Evolutionary conservation across 306 rosid species (phyloP), one percentile per base, ranked within the genome.

Genomic region (Ammopiptanthus mongolicus): DNA sequence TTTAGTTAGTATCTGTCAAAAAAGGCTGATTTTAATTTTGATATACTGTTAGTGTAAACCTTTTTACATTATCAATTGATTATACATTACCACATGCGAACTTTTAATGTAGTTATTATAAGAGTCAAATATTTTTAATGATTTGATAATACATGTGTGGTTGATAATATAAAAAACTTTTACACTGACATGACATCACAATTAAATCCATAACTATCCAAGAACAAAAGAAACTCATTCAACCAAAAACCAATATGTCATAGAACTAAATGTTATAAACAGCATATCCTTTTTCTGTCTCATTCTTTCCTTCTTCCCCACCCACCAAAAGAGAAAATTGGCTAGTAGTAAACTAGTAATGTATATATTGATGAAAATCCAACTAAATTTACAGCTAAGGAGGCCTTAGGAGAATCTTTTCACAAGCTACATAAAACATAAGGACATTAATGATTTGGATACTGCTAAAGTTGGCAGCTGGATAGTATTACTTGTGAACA

Each of bases 1-100:
- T 3, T 37, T 31, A 80, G 75, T 87, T 76, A 89, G 90, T 72
- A 17, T 46, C 39, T 36, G 5, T 48, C 18, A 21, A 19, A 41
- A 57, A 41, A 42, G 58, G 3, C 28, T 1, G 28, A 25, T 2
- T 25, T 25, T 25, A 23, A 23, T 2, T 23, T 23, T 23, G 25
- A 23, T 23, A 23, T 2, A 23, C 1, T 2, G 25, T 23, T 23
- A 23, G 25, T 2, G 25, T 23, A 23, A 23, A 23, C 1, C 2
- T 23, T 23, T 23, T 23, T 23, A 23, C 2, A 23, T 2, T 23
- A 23, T 23, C 25, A 23, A 23, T 23, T 23, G 2, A 23, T 2
- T 23, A 23, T 23, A 23, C 25, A 23, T 2, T 2, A 23, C 25
- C 25, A 23, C 25, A 23, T 23, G 25, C 25, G 25, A 2, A 23